Evolutionary conservation across 257 asterid genomes (phyloP), one percentile per base, ranked within the genome.

Genomic region (Nyctanthes arbortristis): DNA sequence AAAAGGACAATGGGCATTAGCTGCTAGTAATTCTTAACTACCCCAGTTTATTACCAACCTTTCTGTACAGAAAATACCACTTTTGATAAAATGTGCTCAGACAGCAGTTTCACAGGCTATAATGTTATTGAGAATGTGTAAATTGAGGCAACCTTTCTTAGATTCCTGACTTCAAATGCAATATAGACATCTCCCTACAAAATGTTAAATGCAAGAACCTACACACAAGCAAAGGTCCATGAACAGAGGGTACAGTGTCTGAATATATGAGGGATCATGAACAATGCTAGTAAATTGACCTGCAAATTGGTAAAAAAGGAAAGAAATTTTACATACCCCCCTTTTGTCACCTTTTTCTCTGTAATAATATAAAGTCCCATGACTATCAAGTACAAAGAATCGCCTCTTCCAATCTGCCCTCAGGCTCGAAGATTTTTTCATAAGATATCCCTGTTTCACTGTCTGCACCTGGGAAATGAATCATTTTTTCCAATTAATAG

Each of bases 341-440:
- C 84, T 75, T 75, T 80, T 84, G 77, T 75, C 80, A 82, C 95
- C 96, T 79, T 85, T 89, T 81, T 86, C 81, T 82, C 92, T 84
- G 79, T 89, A 89, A 81, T 93, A 93, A 75, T 91, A 93, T 67
- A 93, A 80, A 68, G 82, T 89, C 69, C 99, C 96, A 76, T 78
- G 89, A 81, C 90, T 91, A 86, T 91, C 97, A 27, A 93, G 95
- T 63, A 93, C 84, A 79, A 93, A 93, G 82, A 91, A 93, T 82
- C 97, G 84, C 78, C 99, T 91, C 81, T 89, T 93, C 99, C 99
- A 93, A 76, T 91, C 96, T 67, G 96, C 96, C 81, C 96, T 86
- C 86, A 89, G 85, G 81, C 94, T 89, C 45, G 96, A 87, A 37
- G 97, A 93, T 79, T 89, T 87, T 80, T 93, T 93, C 64, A 86